A percentile compares a stretch with the other conserved stretches of the same genome.
Conservation (phyloP, 108 stramenopile species). For the Cyclotella cryptica region DNA sequence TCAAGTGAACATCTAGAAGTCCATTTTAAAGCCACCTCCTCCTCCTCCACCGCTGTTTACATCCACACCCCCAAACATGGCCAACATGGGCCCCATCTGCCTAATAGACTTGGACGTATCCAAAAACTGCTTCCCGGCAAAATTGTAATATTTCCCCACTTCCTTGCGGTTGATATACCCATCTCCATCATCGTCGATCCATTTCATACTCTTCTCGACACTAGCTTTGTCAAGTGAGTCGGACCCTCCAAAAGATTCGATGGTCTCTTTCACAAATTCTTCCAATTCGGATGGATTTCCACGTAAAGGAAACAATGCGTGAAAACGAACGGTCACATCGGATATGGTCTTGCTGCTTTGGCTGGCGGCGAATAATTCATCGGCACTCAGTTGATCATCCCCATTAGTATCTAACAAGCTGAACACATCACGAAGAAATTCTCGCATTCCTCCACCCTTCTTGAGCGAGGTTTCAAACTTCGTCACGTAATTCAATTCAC, state of each 20-base stretch:
- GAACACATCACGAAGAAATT: constrained; percentile 37
- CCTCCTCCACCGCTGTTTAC: background rate
- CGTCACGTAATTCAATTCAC: constrained; percentile 28
- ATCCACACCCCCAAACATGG: constrained; percentile 30
- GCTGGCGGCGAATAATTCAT: constrained; percentile 23
- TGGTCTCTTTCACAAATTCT: constrained; percentile 18
- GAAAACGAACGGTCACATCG: constrained; percentile 23
- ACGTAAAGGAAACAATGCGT: constrained; percentile 36
- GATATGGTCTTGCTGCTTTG: constrained; percentile 7
- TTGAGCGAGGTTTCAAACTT: constrained; percentile 40
- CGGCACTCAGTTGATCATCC: constrained; percentile 36
- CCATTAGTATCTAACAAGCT: constrained; percentile 14
- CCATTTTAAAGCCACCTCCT: constrained; percentile 27
- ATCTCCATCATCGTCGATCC: constrained; percentile 40
- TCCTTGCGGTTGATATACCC: constrained; percentile 33
- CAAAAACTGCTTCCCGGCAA: constrained; percentile 33
- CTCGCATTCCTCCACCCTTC: constrained; percentile 35
- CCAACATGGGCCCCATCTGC: constrained; percentile 38
- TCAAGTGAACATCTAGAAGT: constrained; percentile 14
- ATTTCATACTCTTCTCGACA: constrained; percentile 31
- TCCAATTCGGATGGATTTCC: constrained; percentile 23
- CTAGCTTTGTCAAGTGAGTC: constrained; percentile 18
- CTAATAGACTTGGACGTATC: constrained; percentile 29
- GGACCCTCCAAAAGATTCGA: constrained; percentile 27
- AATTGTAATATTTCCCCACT: constrained; percentile 41